Base-by-base conservation (phyloP, 2,329 filamentous ascomycete species). In the Aspergillus japonicus region DNA sequence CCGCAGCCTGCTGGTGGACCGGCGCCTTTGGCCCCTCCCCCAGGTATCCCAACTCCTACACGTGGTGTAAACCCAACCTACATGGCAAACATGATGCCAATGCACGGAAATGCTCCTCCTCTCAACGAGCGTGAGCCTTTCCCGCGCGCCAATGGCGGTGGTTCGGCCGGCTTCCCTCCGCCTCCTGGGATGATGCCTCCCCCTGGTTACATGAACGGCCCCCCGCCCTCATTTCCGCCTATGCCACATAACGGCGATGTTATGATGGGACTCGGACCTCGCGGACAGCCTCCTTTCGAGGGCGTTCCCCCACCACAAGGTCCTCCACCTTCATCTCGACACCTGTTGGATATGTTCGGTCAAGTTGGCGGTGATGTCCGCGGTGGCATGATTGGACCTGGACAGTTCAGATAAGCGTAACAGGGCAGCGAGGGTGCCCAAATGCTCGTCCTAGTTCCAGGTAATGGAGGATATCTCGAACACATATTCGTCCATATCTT, bases 121-220 rank as follows among this genome's bases (percentile, higher is more conserved):
- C 66, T 72, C 12, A 73, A 68, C 51, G 75, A 77, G 31, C 71
- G 75, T 23, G 72, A 75, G 60, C 68, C 67, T 23, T 75, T 77
- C 54, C 73, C 77, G 49, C 76, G 76, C 54, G 69, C 69, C 23
- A 69, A 66, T 35, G 70, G 67, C n/a, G 68, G 61, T 60, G 66
- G 64, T 24, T 57, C 71, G 5, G 62, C 67, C 14, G 69, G 65
- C 31, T 75, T 72, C 54, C 73, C 69, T 2, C 73, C 71, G 53
- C 77, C 77, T 12, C 77, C 77, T 5, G 77, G 77, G 51, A 79
- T 79, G 74, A 76, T 77, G 67, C 77, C 77, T 29, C 78, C 77
- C 24, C 78, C 77, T 3, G 78, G 77, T 24, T 80, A 79, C 60
- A 75, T 80, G 71, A 77, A 75, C 50, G 75, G 70, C 2, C 76